Base-by-base conservation (phyloP, 2,329 filamentous ascomycete species). In the Penicillium frequentans region DNA sequence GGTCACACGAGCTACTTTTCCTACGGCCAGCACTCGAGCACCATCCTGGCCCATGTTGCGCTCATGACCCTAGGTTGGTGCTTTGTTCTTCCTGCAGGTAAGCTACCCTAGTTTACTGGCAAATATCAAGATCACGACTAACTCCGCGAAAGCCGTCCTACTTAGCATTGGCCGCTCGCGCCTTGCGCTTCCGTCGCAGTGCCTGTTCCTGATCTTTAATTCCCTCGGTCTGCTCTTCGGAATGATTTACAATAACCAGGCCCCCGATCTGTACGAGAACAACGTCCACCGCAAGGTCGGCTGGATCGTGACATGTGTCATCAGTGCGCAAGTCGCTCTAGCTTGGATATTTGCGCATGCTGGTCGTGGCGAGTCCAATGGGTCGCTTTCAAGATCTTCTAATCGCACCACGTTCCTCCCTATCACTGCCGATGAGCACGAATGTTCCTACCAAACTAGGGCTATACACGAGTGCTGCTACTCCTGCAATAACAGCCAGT, bases 211-310 rank as follows among this genome's bases (percentile, higher is more conserved):
- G 44, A 75, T 81, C 1, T 71, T 82, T 33, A 91, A 92, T 69
- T 81, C 79, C 3, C 64, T 88, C 1, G 90, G 88, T 19, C 64
- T 93, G 24, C 68, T 90, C 14, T 71, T 90, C 26, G 86, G 84
- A 9, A 82, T 84, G 48, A 77, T 90, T 31, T 96, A 96, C 79
- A 91, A 95, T 72, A 81, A 84, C 56, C 86, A 84, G 61, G 96
- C 91, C 0, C 91, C 92, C 1, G 90, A 96, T 70, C 78, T 97
- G 21, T 97, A 96, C 72, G 86, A 87, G 31, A 88, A 90, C 70
- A 96, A 96, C 70, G 85, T 88, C n/a, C 93, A 97, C 73, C 87
- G 91, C 77, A 92, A 90, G 73, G 82, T 93, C 43, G 92, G 92
- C 54, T 98, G 93, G 93, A 81, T 90, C 43, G 82, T 89, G 31